Conservation (phyloP, 768 basidiomycete genomes). For the Cystoderma amianthinum region DNA sequence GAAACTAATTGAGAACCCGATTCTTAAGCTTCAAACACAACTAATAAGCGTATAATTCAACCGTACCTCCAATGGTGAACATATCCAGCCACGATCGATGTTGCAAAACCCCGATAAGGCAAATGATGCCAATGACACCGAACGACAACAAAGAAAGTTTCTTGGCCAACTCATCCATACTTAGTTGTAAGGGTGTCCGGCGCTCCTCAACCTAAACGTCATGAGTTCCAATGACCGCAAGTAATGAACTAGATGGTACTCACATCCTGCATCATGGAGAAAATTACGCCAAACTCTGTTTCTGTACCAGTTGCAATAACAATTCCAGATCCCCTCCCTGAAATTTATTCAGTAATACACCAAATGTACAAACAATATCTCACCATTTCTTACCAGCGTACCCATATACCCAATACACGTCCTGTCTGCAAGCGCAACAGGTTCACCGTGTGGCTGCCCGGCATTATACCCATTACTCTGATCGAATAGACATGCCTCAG, state of each 20-base stretch:
- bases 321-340: conserved; percentile 78
- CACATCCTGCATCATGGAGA: conserved; percentile 98
- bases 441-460: conserved; percentile 22
- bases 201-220: conserved; percentile 62
- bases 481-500: conserved; percentile 45
- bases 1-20: conserved; percentile 73
- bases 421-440: conserved; percentile 71
- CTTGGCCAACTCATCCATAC: conserved; percentile 95
- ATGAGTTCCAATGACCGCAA: too few species aligned
- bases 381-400: conserved; percentile 86
- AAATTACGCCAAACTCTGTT: conserved; percentile 95
- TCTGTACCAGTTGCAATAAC: conserved; percentile 83
- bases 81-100: conserved; percentile 89
- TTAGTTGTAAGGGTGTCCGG: conserved; percentile 85
- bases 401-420: conserved; percentile 94
- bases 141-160: conserved; percentile 88
- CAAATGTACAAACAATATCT: conserved; percentile 11
- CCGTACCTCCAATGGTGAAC: conserved; percentile 96
- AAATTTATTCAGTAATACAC: not conserved
- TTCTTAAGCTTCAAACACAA: not conserved
- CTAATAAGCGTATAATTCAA: not conserved
- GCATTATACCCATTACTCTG: conserved; percentile 15
- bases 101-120: conserved; percentile 84
- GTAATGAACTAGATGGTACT: conserved; percentile 8
- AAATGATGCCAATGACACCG: conserved; percentile 90